Percentiles rank a stretch among this genome's conserved stretches.
Evolutionary conservation across 2,329 filamentous ascomycete species (phyloP).

Genomic region (Xylaria sp.): DNA sequence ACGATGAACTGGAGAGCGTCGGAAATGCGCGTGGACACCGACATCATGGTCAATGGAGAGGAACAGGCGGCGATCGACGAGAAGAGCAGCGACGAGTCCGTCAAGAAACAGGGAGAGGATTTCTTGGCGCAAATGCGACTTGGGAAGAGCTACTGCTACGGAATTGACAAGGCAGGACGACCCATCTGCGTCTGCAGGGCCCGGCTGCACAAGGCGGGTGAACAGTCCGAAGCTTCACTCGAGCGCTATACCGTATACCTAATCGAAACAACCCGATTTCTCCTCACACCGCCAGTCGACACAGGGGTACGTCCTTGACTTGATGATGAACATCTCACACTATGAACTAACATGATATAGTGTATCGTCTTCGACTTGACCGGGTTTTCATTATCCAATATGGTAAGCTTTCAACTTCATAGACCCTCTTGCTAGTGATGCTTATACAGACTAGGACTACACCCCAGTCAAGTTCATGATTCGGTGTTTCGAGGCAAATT

Average conservation of each 20-base stretch:
- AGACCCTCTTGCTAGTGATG: neutral
- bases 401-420: conserved; percentile 65
- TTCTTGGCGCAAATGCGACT: conserved; percentile 86
- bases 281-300: conserved; percentile 82
- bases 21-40: conserved; percentile 89
- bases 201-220: conserved; percentile 81
- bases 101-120: conserved; percentile 76
- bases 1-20: conserved; percentile 90
- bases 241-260: conserved; percentile 93
- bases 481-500: conserved; percentile 98
- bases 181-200: conserved; percentile 90
- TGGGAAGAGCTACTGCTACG: conserved; percentile 94
- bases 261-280: conserved; percentile 92
- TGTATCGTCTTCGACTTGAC: conserved; percentile 97
- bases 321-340: neutral
- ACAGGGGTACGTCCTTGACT: conserved; percentile 78
- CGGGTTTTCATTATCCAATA: conserved; percentile 91
- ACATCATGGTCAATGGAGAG: conserved; percentile 84
- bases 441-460: conserved; percentile 74
- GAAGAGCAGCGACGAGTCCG: conserved; percentile 64
- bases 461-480: conserved; percentile 99
- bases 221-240: conserved; percentile 83
- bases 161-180: conserved; percentile 82
- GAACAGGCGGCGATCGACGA: conserved; percentile 71
- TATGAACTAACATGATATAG: conserved; percentile 56